Evolutionary conservation across 495 filamentous ascomycete genomes (phyloP).

Genomic region (Emericellopsis terricola): DNA sequence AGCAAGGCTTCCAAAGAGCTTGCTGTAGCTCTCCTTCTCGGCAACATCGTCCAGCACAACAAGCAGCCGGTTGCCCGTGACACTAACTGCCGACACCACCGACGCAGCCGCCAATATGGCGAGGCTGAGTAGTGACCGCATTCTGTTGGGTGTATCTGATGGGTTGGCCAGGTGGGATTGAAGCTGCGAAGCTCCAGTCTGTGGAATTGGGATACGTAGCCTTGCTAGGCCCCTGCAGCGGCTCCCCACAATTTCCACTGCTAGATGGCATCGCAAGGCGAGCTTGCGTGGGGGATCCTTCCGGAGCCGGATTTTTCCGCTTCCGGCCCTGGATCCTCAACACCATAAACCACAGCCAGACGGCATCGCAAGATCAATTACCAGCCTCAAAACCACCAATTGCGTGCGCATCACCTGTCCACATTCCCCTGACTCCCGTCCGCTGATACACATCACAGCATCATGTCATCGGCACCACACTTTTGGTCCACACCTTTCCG

Average conservation of each 20-base stretch:
- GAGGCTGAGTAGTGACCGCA: slow-evolving; percentile 62
- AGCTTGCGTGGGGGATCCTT: neutral
- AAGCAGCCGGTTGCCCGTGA: slow-evolving; percentile 61
- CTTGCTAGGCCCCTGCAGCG: too few species aligned
- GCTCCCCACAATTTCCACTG: too few species aligned
- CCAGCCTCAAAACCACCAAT: neutral
- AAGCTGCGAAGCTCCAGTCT: too few species aligned
- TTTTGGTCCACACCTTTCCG: slow-evolving; percentile 71
- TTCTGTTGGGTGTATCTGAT: slow-evolving; percentile 18
- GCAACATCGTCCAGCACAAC: slow-evolving; percentile 70
- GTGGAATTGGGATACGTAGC: slow-evolving; percentile 6
- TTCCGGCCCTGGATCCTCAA: too few species aligned
- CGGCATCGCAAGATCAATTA: neutral
- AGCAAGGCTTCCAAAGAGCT: slow-evolving; percentile 64
- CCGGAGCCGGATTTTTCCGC: too few species aligned
- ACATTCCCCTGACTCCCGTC: neutral
- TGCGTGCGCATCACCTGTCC: neutral
- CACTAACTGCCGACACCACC: slow-evolving; percentile 58
- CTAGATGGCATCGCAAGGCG: too few species aligned
- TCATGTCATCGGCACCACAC: slow-evolving; percentile 45
- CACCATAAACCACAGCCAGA: too few species aligned
- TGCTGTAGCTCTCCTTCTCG: slow-evolving; percentile 64
- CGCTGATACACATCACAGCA: slow-evolving; percentile 4
- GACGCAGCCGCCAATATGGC: slow-evolving; percentile 44
- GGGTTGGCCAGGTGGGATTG: slow-evolving; percentile 14